Conservation (phyloP, 768 basidiomycete genomes). For the Gelatoporia subvermispora region DNA sequence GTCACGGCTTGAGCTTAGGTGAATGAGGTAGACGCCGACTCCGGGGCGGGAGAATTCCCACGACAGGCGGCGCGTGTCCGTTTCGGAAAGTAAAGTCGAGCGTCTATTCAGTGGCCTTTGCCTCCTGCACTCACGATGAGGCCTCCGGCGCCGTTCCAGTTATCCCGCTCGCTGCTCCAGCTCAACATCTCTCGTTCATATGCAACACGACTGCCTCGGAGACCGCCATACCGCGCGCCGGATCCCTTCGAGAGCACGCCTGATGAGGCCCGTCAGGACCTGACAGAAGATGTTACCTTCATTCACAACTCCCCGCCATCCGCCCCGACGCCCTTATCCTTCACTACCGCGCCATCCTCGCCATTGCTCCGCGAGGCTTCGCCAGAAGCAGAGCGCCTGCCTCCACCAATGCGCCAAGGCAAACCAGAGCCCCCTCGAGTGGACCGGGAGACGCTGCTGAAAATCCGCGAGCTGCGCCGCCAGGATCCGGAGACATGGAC, state of each 20-base stretch:
- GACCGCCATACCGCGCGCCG: slow-evolving; percentile 23
- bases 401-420: slow-evolving; percentile 18
- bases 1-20: too few species aligned
- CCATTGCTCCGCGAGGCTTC: slow-evolving; percentile 50
- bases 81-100: too few species aligned
- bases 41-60: too few species aligned
- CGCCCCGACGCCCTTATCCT: slow-evolving; percentile 67
- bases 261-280: slow-evolving; percentile 15
- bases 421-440: slow-evolving; percentile 33
- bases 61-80: too few species aligned
- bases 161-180: slow-evolving; percentile 1
- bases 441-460: slow-evolving; percentile 46
- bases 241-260: slow-evolving; percentile 28
- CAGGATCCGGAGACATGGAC: slow-evolving; percentile 57
- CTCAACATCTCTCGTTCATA: slow-evolving; percentile 16
- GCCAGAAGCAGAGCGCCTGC: slow-evolving; percentile 17
- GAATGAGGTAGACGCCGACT: too few species aligned
- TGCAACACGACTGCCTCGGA: slow-evolving; percentile 23
- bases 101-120: too few species aligned
- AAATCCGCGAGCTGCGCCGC: slow-evolving; percentile 54
- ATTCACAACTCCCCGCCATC: slow-evolving; percentile 84
- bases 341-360: slow-evolving; percentile 64
- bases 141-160: slow-evolving; percentile 7
- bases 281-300: slow-evolving; percentile 54
- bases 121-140: slow-evolving; percentile 8